phyloP scores from a whole-genome alignment of 2,329 filamentous ascomycete genomes.

The Penicillium sp. region DNA sequence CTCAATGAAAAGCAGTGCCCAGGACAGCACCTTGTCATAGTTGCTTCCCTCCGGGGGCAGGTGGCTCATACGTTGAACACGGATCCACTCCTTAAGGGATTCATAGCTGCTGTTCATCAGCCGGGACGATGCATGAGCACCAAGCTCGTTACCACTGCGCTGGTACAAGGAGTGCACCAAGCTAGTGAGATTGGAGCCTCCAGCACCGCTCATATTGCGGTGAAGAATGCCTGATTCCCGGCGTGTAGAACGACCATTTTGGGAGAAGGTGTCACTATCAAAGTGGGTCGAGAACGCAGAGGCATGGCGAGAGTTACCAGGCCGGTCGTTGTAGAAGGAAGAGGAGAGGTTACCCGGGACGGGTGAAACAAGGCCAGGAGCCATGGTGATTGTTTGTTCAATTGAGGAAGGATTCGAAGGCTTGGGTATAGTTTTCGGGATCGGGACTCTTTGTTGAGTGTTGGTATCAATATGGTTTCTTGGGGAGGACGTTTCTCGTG shows the following conservation, averaged over 20 bases:
- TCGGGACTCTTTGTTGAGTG: conserved; percentile 1
- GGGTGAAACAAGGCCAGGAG: conserved; percentile 21
- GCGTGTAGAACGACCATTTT: conserved; percentile 19
- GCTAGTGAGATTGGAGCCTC: conserved; percentile 31
- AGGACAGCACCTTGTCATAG: conserved; percentile 44
- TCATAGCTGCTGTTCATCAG: conserved; percentile 28
- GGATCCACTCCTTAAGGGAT: conserved; percentile 40
- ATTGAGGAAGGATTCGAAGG: conserved; percentile 4
- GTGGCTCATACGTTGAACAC: conserved; percentile 39
- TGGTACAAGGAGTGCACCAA: conserved; percentile 32
- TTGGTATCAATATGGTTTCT: neutral
- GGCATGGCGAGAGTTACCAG: conserved; percentile 15
- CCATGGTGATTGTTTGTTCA: conserved; percentile 12
- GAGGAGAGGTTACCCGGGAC: conserved; percentile 19
- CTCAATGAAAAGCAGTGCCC: conserved; percentile 43
- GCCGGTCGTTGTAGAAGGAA: conserved; percentile 14
- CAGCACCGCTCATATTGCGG: conserved; percentile 15
- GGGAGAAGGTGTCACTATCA: conserved; percentile 23
- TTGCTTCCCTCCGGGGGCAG: conserved; percentile 43
- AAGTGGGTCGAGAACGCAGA: conserved; percentile 16
- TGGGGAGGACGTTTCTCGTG: conserved; percentile 3
- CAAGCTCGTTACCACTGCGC: conserved; percentile 32
- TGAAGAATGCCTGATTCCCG: conserved; percentile 15
- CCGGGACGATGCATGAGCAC: conserved; percentile 26
- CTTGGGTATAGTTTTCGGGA: conserved; percentile 2